Percentiles rank a stretch among this genome's conserved stretches.
These are phyloP conservation scores for Boletellus sp. DNA, from an alignment of 768 basidiomycete genomes.

Conservation along the genomic window DNA sequence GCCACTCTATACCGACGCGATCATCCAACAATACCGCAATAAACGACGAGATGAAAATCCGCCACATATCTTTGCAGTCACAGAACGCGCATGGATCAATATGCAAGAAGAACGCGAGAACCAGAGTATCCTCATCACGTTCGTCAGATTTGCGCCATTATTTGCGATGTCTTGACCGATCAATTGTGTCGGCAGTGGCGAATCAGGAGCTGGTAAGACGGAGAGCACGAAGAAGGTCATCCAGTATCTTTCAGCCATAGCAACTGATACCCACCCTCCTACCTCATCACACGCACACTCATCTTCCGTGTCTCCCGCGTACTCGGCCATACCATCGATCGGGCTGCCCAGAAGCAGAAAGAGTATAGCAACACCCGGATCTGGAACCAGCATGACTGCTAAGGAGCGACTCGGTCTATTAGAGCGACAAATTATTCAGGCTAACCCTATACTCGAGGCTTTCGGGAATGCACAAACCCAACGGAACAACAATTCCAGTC, in stretches of 20 bases:
- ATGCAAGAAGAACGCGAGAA: constrained; percentile 98
- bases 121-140: constrained; percentile 98
- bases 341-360: constrained; percentile 70
- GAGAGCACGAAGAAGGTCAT: constrained; percentile 99
- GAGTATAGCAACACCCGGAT: constrained; percentile 44
- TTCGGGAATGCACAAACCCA: constrained; percentile 99
- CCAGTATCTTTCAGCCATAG: constrained; percentile 97
- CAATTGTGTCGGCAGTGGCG: constrained; percentile 57
- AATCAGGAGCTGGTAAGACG: constrained; percentile 98
- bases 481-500: constrained; percentile 97
- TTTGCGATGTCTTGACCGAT: constrained; percentile 8
- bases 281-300: constrained; percentile 64
- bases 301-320: constrained; percentile 54
- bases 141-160: constrained; percentile 32
- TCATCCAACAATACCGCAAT: constrained; percentile 86
- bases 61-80: constrained; percentile 96
- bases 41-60: constrained; percentile 88
- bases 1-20: constrained; percentile 86
- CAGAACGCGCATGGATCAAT: constrained; percentile 96
- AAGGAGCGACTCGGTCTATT: constrained; percentile 82
- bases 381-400: constrained; percentile 46
- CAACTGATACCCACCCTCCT: constrained; percentile 66
- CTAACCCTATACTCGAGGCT: constrained; percentile 95
- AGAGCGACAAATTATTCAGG: constrained; percentile 94
- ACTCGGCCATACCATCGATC: constrained; percentile 54